Evolutionary conservation across 495 filamentous ascomycete species (phyloP).

Genomic region (Elaphomyces granulatus): DNA sequence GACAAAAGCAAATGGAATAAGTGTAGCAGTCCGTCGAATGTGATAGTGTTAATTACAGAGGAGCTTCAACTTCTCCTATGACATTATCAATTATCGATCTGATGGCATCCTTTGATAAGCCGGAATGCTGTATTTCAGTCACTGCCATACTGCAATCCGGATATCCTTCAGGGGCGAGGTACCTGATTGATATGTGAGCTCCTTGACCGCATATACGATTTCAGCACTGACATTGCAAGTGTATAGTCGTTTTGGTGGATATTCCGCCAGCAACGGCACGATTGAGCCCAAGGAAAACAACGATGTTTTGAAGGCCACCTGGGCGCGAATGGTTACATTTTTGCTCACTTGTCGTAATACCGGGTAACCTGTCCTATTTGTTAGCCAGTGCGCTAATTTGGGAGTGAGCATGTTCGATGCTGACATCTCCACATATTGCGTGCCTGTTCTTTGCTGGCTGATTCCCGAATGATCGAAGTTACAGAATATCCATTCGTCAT

Average conservation of each 20-base stretch:
- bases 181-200: slow-evolving; percentile 9
- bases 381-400: too few species aligned
- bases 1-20: background rate
- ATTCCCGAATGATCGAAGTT: slow-evolving; percentile 32
- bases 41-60: slow-evolving; percentile 40
- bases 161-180: slow-evolving; percentile 67
- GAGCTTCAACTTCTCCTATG: slow-evolving; percentile 51
- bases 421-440: slow-evolving; percentile 3
- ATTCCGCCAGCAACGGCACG: slow-evolving; percentile 68
- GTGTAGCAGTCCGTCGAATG: too few species aligned
- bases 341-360: slow-evolving; percentile 22
- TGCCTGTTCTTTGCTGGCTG: too few species aligned
- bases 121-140: slow-evolving; percentile 50
- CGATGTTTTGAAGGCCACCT: slow-evolving; percentile 70
- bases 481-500: slow-evolving; percentile 31
- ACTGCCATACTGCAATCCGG: slow-evolving; percentile 87
- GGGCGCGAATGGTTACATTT: slow-evolving; percentile 36
- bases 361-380: background rate
- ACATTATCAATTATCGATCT: slow-evolving; percentile 78
- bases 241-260: slow-evolving; percentile 59
- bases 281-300: slow-evolving; percentile 72
- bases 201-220: background rate
- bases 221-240: slow-evolving; percentile 46
- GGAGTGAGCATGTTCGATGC: too few species aligned
- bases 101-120: slow-evolving; percentile 52